phyloP scores from a whole-genome alignment of 176 grass and related monocot genomes.

The Alloteropsis semialata region DNA sequence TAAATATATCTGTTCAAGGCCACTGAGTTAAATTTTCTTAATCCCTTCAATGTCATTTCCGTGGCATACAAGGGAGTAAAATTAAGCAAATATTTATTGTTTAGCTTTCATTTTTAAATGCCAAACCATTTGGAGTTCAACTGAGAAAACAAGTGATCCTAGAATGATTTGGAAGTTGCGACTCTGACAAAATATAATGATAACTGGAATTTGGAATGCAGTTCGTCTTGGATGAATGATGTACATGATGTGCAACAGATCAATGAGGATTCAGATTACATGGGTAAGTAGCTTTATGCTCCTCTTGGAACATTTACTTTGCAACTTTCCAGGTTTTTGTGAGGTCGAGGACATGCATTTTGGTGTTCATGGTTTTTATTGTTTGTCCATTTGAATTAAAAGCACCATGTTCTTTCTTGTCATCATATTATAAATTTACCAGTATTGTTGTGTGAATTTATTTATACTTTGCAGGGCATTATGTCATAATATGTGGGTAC shows the following conservation, averaged over 20 bases:
- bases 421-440: background rate
- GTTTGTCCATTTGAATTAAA: background rate
- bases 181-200: background rate
- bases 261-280: conserved; percentile 68
- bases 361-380: background rate
- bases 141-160: background rate
- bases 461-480: conserved; percentile 63
- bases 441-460: conserved; percentile 7
- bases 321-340: background rate
- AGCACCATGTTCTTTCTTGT: background rate
- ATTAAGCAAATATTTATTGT: background rate
- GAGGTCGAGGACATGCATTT: background rate
- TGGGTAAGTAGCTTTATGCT: conserved; percentile 46
- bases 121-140: background rate
- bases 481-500: conserved; percentile 95
- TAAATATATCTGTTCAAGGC: background rate
- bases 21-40: background rate
- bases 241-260: conserved; percentile 41
- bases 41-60: background rate
- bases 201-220: conserved; percentile 40
- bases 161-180: conserved; percentile 2
- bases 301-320: background rate
- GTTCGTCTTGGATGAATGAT: conserved; percentile 68
- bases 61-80: background rate
- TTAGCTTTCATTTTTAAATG: background rate